Conservation (phyloP, 768 basidiomycete genomes). For the Leccinellum rugosiceps region DNA sequence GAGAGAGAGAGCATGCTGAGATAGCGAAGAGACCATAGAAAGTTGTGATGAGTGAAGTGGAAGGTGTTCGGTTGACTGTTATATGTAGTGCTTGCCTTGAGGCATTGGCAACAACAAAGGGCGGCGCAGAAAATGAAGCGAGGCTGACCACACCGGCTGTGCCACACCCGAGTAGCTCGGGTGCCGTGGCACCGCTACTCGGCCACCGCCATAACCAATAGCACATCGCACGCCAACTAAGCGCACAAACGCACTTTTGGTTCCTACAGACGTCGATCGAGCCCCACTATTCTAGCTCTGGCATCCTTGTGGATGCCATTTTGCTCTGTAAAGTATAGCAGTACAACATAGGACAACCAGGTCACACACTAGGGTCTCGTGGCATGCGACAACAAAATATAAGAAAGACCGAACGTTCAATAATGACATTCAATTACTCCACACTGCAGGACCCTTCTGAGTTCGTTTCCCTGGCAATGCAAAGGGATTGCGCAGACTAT, state of each 20-base stretch:
- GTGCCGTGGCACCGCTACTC: background rate
- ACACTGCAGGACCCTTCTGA: conserved; percentile 12
- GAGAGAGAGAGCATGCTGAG: background rate
- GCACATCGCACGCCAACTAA: background rate
- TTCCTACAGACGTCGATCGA: background rate
- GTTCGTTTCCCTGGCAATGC: conserved; percentile 27
- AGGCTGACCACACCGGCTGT: conserved; percentile 8
- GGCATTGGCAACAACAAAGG: conserved; percentile 14
- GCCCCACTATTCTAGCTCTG: background rate
- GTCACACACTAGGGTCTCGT: background rate
- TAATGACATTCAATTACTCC: conserved; percentile 9
- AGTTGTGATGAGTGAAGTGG: background rate
- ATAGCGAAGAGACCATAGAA: background rate
- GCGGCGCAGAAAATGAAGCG: background rate
- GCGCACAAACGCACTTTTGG: background rate
- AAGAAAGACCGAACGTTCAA: background rate
- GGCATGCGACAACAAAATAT: conserved; percentile 4
- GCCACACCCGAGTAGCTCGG: too few relatives aligned
- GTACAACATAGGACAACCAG: conserved; percentile 11
- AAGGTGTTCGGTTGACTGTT: conserved; percentile 3
- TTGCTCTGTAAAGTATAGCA: background rate
- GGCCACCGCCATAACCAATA: background rate
- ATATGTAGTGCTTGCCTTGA: conserved; percentile 20
- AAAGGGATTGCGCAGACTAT: conserved; percentile 54
- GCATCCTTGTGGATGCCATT: background rate